Evolutionary conservation across 2,329 filamentous ascomycete species (phyloP), one percentile per base, ranked within the genome.

Genomic region (Sporothrix phasma): DNA sequence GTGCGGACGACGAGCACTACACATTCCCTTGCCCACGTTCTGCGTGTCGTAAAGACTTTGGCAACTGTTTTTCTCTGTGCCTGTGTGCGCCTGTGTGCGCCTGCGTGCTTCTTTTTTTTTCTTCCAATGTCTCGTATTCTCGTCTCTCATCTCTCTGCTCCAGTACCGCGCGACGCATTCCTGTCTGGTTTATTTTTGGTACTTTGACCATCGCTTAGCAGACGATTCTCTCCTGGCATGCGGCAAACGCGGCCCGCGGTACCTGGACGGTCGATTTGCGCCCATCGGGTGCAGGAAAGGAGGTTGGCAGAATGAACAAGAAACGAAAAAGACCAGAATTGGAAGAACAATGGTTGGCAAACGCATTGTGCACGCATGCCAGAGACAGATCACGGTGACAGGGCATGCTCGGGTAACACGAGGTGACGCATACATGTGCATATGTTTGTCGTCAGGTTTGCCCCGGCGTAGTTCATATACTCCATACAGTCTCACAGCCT

Each of bases 401-500:
- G 22, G 51, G 31, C 29, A 54, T 17, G 6, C 37, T 43, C 43
- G 54, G n/a, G 54, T 29, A 43, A 58, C 54, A 22, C 19, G 54
- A 43, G 19, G 43, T 6, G 54, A 43, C 22, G 29, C 54, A 43
- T n/a, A 15, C 37, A 43, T 34, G 31, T 39, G 24, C 15, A n/a
- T 1, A 22, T 37, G 31, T 19, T 45, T n/a, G 41, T 37, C 34
- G 34, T 37, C 34, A 22, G n/a, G n/a, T n/a, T n/a, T 26, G 22
- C 19, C 34, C 19, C 15, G n/a, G 51, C 31, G 31, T 24, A 39
- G n/a, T 24, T 41, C 46, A 62, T 64, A n/a, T 62, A 64, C 31
- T 49, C 59, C 29, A 29, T 46, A 64, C 63, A 64, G 58, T 64
- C 24, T 41, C 58, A 64, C 63, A 61, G 41, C 46, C 15, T n/a